phyloP scores from a whole-genome alignment of 2,329 filamentous ascomycete species.

The Hysterium pulicare region DNA sequence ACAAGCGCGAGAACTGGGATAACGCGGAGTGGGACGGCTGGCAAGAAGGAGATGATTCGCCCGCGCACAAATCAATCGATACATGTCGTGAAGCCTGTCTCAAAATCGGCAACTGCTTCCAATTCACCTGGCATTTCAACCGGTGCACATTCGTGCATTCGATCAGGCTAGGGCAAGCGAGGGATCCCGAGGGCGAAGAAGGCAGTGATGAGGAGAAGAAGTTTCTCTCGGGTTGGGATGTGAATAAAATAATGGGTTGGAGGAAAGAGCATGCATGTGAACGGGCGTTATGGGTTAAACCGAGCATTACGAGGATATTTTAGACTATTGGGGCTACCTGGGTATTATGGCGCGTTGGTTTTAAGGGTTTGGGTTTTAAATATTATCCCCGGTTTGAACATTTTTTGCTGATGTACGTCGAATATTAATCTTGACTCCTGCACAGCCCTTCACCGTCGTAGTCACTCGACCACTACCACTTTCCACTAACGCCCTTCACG shows the following conservation, averaged over 20 bases:
- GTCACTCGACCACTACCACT: neutral
- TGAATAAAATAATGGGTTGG: neutral
- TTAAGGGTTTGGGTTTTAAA: no score
- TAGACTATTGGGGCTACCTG: no score
- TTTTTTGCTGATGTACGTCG: no score
- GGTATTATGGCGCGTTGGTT: no score
- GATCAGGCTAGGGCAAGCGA: neutral
- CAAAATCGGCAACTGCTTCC: neutral
- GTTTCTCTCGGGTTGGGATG: neutral
- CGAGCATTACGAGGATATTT: no score
- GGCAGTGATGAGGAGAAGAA: no score
- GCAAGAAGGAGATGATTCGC: neutral
- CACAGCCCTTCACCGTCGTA: no score
- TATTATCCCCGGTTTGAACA: no score
- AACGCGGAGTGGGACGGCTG: neutral
- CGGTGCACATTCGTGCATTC: neutral
- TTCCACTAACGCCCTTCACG: neutral
- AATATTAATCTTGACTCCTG: no score
- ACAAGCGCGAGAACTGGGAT: neutral
- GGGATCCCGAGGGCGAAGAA: neutral
- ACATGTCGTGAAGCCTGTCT: neutral
- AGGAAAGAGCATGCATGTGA: no score
- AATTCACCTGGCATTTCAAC: neutral
- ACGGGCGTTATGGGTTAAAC: no score
- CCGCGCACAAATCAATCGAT: neutral